A percentile compares a stretch with the other conserved stretches of the same genome.
Conservation (phyloP, 2,329 filamentous ascomycete genomes). For the Pseudodiploospora longispora region DNA sequence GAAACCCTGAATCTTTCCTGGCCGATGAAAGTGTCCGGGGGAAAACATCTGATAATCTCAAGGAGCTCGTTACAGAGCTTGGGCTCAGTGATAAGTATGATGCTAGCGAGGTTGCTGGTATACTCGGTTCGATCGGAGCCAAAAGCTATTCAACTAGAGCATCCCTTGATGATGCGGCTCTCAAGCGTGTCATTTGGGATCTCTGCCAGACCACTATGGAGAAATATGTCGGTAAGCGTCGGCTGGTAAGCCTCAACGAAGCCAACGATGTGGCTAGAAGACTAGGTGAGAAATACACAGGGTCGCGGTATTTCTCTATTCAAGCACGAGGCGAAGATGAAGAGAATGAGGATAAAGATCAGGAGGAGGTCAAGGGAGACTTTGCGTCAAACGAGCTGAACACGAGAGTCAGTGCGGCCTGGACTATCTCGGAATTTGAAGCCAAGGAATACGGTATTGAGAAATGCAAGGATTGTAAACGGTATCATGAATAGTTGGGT, state of each 20-base stretch:
- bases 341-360: constrained; percentile 17
- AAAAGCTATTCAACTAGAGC: constrained; percentile 8
- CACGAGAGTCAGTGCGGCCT: constrained; percentile 10
- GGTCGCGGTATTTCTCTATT: constrained; percentile 29
- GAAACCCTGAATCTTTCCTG: constrained; percentile 4
- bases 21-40: constrained; percentile 2
- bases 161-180: neutral
- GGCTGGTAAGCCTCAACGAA: constrained; percentile 46
- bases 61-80: constrained; percentile 13
- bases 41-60: constrained; percentile 13
- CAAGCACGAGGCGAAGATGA: constrained; percentile 18
- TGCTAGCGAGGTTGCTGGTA: constrained; percentile 15
- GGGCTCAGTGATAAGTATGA: constrained; percentile 22
- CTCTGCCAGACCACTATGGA: constrained; percentile 24
- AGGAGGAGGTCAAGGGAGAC: constrained; percentile 18
- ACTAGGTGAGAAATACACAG: constrained; percentile 41
- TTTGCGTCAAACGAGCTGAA: constrained; percentile 21
- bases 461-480: constrained; percentile 9
- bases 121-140: constrained; percentile 19
- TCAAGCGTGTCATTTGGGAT: constrained; percentile 24
- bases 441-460: constrained; percentile 8
- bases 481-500: constrained; percentile 7
- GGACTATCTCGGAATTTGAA: constrained; percentile 11
- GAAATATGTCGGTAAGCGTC: constrained; percentile 30
- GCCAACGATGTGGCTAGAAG: constrained; percentile 51